Evolutionary conservation across 352 stramenopile species (phyloP).

Genomic region (Phytophthora multivora): DNA sequence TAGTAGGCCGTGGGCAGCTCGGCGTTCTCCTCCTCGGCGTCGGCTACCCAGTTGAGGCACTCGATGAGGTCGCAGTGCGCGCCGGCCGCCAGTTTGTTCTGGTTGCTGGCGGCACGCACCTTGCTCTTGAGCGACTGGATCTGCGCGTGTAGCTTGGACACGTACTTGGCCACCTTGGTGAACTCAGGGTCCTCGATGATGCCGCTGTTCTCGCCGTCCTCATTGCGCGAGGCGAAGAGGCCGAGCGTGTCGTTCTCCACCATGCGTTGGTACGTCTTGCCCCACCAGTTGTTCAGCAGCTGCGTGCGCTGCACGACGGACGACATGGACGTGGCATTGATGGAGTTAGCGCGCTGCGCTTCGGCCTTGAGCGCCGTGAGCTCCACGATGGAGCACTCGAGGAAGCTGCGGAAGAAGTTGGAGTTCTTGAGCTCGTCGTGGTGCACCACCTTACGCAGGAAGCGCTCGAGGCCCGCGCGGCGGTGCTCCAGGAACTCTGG

Average conservation of each 20-base stretch:
- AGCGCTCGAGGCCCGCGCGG: constrained; percentile 75
- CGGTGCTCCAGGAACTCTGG: constrained; percentile 82
- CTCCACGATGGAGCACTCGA: constrained; percentile 77
- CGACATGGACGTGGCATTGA: constrained; percentile 43
- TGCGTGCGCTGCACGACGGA: constrained; percentile 70
- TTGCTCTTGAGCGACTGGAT: constrained; percentile 72
- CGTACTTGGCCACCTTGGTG: constrained; percentile 64
- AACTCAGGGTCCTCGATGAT: constrained; percentile 80
- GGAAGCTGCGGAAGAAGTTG: constrained; percentile 71
- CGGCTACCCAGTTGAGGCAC: constrained; percentile 63
- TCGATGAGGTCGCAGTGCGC: constrained; percentile 87
- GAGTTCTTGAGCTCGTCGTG: constrained; percentile 80
- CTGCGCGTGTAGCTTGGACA: constrained; percentile 62
- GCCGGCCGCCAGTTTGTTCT: constrained; percentile 75
- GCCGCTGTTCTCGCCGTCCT: constrained; percentile 37
- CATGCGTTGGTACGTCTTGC: constrained; percentile 83
- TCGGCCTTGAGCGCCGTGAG: constrained; percentile 73
- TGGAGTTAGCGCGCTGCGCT: constrained; percentile 23
- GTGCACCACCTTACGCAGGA: constrained; percentile 75
- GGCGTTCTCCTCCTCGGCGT: constrained; percentile 68
- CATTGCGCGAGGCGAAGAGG: constrained; percentile 56
- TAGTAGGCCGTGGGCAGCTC: constrained; percentile 74
- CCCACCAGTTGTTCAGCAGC: constrained; percentile 79
- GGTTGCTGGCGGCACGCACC: constrained; percentile 56
- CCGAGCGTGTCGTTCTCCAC: constrained; percentile 80